These are phyloP conservation scores for Camellia sinensis DNA, from an alignment of 148 eudicot species.

Conservation along the genomic window DNA sequence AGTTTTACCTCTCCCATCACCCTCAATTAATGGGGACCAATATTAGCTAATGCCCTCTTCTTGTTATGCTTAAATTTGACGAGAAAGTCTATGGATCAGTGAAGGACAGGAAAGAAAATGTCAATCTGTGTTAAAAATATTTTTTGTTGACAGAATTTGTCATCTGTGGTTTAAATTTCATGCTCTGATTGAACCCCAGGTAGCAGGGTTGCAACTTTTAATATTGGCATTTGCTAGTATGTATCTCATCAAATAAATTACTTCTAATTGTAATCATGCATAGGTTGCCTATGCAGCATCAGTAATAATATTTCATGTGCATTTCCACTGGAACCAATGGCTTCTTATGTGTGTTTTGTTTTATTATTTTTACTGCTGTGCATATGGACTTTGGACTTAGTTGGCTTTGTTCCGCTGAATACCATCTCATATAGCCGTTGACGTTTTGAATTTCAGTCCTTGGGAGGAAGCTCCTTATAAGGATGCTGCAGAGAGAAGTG, in stretches of 20 bases:
- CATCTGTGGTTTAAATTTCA: neutral
- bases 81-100: neutral
- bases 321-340: neutral
- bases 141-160: neutral
- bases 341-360: neutral
- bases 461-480: constrained; percentile 49
- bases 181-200: neutral
- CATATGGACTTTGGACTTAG: neutral
- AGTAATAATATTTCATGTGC: neutral
- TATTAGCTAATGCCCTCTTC: neutral
- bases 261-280: neutral
- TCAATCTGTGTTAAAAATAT: neutral
- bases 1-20: too few relatives aligned
- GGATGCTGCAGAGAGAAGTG: constrained; percentile 44
- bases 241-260: neutral
- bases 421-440: neutral
- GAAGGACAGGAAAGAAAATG: neutral
- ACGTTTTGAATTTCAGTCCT: constrained; percentile 38
- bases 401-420: neutral
- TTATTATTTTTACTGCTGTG: neutral
- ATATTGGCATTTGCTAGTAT: neutral
- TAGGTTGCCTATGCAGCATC: neutral
- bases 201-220: too few relatives aligned
- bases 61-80: neutral
- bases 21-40: neutral